Conservation (phyloP, 2,329 filamentous ascomycete genomes). For the Fusarium keratoplasticum region DNA sequence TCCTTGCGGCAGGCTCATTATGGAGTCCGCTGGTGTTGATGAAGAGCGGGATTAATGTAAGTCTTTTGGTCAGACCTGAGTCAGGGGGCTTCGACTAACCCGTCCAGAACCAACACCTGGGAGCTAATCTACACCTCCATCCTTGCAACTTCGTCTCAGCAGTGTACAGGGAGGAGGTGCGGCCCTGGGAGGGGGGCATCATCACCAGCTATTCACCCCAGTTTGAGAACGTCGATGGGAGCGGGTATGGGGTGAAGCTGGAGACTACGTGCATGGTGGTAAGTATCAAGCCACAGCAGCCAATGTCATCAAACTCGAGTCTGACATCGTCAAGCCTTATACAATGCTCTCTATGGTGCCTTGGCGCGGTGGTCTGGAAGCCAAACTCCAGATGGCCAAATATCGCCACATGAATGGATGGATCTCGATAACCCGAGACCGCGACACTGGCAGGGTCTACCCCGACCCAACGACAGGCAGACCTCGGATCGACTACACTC, state of each 20-base stretch:
- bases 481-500: conserved; percentile 75
- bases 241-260: conserved; percentile 85
- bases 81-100: conserved; percentile 35
- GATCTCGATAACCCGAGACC: conserved; percentile 81
- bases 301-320: conserved; percentile 7
- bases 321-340: conserved; percentile 64
- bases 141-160: conserved; percentile 72
- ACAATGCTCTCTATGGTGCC: conserved; percentile 71
- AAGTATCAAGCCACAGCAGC: conserved; percentile 39
- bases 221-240: conserved; percentile 83
- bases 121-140: conserved; percentile 84
- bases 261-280: conserved; percentile 80
- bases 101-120: conserved; percentile 79
- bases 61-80: conserved; percentile 31
- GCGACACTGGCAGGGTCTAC: conserved; percentile 79
- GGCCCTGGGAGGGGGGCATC: conserved; percentile 80
- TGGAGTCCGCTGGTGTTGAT: conserved; percentile 81
- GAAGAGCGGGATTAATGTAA: conserved; percentile 79
- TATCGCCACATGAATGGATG: conserved; percentile 77
- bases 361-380: conserved; percentile 76
- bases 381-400: conserved; percentile 77
- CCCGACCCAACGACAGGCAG: conserved; percentile 75
- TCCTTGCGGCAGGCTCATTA: conserved; percentile 81
- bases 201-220: conserved; percentile 82
- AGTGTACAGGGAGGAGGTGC: conserved; percentile 76